Base-by-base conservation (phyloP, 2,329 filamentous ascomycete species). In the Pseudogymnoascus sp. region DNA sequence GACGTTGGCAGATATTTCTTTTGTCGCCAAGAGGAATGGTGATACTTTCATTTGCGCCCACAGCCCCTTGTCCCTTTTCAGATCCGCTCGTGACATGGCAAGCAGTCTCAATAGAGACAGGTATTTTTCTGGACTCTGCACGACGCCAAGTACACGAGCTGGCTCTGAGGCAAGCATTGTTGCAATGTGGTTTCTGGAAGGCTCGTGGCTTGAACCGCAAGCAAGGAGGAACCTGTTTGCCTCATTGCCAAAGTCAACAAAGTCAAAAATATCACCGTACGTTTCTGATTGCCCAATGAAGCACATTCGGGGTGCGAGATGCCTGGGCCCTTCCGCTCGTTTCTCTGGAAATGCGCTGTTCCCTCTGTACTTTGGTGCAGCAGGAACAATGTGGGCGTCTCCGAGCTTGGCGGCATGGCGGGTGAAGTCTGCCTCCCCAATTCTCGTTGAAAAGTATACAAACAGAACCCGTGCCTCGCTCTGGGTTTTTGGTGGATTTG, bases 191-290 rank as follows among this genome's bases (percentile, higher is more conserved):
- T 84, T 74, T 69, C 90, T 94, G 2, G 89, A 95, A 3, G 94
- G 94, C 74, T 99, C 93, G 66, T 85, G 87, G 74, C 96, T 97
- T 2, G 92, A 93, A 8, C 94, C 94, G 66, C 92, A 91, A 65
- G 90, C 90, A 68, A 92, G 84, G 16, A 99, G 77, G 70, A 99
- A 99, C 0, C 89, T 80, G 70, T 97, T 97, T 2, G 91, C 93
- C 71, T 93, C 87, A 35, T 81, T 78, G 0, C 93, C 92, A 76
- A 97, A 99, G 72, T 97, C 90, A 12, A 97, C 92, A 74, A 97
- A 99, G 72, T 97, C 92, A 68, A 99, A 96, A 33, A 99, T 95
- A 33, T 96, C 90, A 10, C 85, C 89, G 69, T 95, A 99, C 6
- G 80, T 81, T 2, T 77, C 73, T 5, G 82, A 85, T 29, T 67